Evolutionary conservation across 2,329 filamentous ascomycete species (phyloP), one percentile per base, ranked within the genome.

Genomic region (Scedosporium minutisporum): DNA sequence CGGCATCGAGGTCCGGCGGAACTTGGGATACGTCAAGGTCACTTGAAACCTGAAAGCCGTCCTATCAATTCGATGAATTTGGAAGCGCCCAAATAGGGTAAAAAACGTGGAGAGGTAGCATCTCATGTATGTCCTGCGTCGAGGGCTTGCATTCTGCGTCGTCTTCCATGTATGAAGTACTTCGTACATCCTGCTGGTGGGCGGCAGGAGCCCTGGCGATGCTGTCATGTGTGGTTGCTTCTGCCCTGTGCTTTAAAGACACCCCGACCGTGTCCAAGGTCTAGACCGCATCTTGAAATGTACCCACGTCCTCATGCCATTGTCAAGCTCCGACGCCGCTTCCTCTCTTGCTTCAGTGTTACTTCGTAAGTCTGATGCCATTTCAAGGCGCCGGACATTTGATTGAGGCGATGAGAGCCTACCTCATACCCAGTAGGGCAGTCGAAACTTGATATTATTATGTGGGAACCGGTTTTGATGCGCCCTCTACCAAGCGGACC

Each of bases 41-140:
- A 21, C 51, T 14, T 55, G 51, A 55, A 55, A 55, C 51, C 10
- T 14, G 18, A 55, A 23, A 23, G 16, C 23, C 21, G 51, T 55
- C 51, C 23, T 55, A 55, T 55, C 12, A 27, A 25, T 55, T 55
- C 18, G 51, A 55, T 23, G 2, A 23, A 23, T 27, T 55, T 27
- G 51, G 51, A 55, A 23, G 23, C 23, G 18, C 23, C 23, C 12
- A 48, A 48, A 9, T 7, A 21, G 23, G 51, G 23, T 3, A 55
- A 27, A 27, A 27, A 55, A 55, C 51, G 51, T 55, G 51, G 51
- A 23, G 21, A 55, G 18, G 51, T 55, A 23, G 51, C 23, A 55
- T 55, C 51, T 29, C 51, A 55, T 55, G 51, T 55, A 55, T 55
- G 51, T 55, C 51, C 51, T 55, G 51, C 51, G 51, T 55, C 51